These are phyloP conservation scores for Clarireedia hainanense DNA, from an alignment of 2,329 filamentous ascomycete species.

Conservation along the genomic window DNA sequence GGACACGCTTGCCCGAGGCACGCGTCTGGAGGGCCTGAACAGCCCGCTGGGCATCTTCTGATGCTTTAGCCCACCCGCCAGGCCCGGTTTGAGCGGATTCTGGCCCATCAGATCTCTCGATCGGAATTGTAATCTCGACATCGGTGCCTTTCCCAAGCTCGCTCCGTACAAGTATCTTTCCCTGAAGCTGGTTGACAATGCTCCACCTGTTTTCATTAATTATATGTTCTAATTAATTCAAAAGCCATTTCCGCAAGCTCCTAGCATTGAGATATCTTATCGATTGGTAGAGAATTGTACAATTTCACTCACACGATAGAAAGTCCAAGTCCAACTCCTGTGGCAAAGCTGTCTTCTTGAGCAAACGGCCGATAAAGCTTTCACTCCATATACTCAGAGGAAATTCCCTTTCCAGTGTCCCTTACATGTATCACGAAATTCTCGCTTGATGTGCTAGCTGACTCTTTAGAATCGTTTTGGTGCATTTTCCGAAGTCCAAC, in stretches of 20 bases:
- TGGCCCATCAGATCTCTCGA: conserved; percentile 2
- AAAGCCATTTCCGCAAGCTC: not conserved
- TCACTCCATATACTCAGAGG: conserved; percentile 48
- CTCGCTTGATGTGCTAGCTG: conserved; percentile 46
- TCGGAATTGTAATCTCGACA: conserved; percentile 35
- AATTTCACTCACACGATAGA: conserved; percentile 34
- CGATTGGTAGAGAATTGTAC: not conserved
- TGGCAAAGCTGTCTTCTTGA: conserved; percentile 51
- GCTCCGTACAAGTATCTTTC: conserved; percentile 48
- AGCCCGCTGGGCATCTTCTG: not conserved
- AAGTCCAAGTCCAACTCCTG: conserved; percentile 32
- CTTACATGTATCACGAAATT: conserved; percentile 31
- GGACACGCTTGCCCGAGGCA: too few species aligned
- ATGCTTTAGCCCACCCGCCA: not conserved
- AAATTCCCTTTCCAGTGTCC: conserved; percentile 57
- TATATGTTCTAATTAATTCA: too few species aligned
- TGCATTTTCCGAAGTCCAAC: not conserved
- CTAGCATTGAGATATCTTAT: not conserved
- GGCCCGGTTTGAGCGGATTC: not conserved
- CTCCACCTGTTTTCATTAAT: conserved; percentile 1
- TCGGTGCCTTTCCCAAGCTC: conserved; percentile 44
- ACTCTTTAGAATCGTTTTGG: conserved; percentile 35
- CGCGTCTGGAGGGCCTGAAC: too few species aligned
- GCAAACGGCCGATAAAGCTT: conserved; percentile 53
- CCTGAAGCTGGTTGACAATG: conserved; percentile 37